Base-by-base conservation (phyloP, 1,284 basidiomycete species). In the Lentinus polychrous region DNA sequence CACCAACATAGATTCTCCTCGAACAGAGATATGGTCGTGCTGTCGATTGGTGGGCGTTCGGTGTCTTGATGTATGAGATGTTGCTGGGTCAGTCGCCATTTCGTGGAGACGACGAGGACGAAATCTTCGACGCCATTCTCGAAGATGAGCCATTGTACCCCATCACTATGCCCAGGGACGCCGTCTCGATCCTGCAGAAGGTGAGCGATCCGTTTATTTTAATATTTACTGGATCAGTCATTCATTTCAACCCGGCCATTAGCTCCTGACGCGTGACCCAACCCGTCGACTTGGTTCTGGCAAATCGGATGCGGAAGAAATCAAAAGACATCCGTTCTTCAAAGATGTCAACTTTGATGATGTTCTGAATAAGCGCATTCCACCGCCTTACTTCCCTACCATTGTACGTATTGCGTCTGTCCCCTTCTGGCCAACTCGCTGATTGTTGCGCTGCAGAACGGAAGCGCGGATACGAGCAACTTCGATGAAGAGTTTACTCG, bases 1-100 rank as follows among this genome's bases (percentile, higher is more conserved):
- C 32, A 39, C 44, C 44, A 53, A 27, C 50, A 8, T 32, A 96
- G 91, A 99, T 99, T 64, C 76, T 99, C 48, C 78, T 99, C 24
- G 96, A 99, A 70, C 95, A 99, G 71, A 87, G 94, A 48, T 99
- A 99, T 62, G 94, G 94, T 10, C 88, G 94, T 39, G 96, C 96
- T 4, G 96, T 99, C 45, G 96, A 99, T 63, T 99, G 96, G 96
- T 99, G 96, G 96, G 96, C 96, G 7, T 99, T 99, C 64, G 96
- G 96, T 55, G 95, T 99, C 7, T 70, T 99, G 58, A 97, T 92
- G 41, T 99, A 99, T 65, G 96, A 99, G 70, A 99, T 99, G 96
- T 72, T 99, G 48, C 77, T 99, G 24, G 96, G 96, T 36, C 96
- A 99, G 70, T 97, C 95, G 12, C 96, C 96, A 2, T 99, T 99